phyloP scores from a whole-genome alignment of 805 yeast species.

The Candida michaelii region DNA sequence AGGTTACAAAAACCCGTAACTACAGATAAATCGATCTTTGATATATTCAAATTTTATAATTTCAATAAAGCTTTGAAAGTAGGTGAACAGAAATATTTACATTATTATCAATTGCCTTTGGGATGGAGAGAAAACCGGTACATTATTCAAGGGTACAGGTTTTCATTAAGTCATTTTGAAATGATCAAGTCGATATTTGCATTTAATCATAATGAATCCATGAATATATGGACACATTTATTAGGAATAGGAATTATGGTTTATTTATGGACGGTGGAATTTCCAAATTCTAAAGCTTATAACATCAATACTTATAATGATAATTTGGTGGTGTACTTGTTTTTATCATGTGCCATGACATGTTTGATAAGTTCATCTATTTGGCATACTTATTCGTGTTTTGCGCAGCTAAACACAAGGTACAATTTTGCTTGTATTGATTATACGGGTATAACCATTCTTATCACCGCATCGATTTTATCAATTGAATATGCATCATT shows the following conservation, averaged over 20 bases:
- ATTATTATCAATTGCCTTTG: constrained; percentile 84
- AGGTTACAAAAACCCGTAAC: constrained; percentile 30
- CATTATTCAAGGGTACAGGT: constrained; percentile 82
- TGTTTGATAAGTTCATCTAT: constrained; percentile 77
- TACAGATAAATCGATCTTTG: constrained; percentile 29
- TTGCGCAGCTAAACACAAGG: constrained; percentile 61
- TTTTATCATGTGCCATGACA: constrained; percentile 68
- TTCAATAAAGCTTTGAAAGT: constrained; percentile 37
- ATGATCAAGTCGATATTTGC: constrained; percentile 61
- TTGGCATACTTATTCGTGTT: constrained; percentile 92
- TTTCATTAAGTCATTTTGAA: constrained; percentile 59
- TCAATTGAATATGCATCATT: constrained; percentile 82
- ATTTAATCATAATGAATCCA: constrained; percentile 78
- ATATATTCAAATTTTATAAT: constrained; percentile 37
- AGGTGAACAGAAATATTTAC: constrained; percentile 50
- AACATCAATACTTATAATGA: constrained; percentile 39
- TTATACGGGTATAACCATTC: constrained; percentile 88
- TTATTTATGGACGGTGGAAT: constrained; percentile 57
- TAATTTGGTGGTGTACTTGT: constrained; percentile 57
- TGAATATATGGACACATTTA: constrained; percentile 92
- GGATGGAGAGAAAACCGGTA: constrained; percentile 93
- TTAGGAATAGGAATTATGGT: constrained; percentile 62
- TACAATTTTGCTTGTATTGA: constrained; percentile 88
- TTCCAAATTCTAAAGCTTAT: constrained; percentile 60
- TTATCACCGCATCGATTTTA: constrained; percentile 85